phyloP scores from a whole-genome alignment of 2,329 filamentous ascomycete genomes.

The Ceratocystis harringtonii region DNA sequence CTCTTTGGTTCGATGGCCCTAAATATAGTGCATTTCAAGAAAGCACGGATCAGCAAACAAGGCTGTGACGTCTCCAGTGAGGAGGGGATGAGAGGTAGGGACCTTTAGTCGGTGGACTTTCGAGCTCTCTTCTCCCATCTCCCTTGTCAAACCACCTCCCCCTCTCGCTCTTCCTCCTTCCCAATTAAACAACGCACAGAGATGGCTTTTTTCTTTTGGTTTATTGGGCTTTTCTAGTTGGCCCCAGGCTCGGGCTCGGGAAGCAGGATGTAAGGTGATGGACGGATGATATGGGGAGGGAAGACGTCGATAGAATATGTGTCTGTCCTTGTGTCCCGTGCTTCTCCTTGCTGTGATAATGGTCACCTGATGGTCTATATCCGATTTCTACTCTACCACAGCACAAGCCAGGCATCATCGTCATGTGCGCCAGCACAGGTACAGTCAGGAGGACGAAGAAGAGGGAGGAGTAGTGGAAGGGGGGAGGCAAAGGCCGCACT shows the following conservation, averaged over 20 bases:
- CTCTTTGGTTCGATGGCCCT: neutral
- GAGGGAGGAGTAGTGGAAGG: neutral
- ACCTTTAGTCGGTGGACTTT: neutral
- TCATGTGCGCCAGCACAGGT: neutral
- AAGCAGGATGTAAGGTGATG: neutral
- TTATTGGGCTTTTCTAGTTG: neutral
- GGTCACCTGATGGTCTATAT: neutral
- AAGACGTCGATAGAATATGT: neutral
- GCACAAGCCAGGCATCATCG: neutral
- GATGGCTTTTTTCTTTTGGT: neutral
- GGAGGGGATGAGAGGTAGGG: neutral
- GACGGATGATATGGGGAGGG: neutral
- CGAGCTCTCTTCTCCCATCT: neutral
- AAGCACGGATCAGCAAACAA: neutral
- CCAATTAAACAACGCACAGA: neutral
- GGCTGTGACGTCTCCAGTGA: constrained; percentile 1
- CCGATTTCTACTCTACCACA: neutral
- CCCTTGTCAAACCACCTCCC: neutral
- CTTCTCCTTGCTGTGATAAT: neutral
- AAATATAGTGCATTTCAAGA: neutral
- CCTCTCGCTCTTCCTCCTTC: too few relatives aligned
- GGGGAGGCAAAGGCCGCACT: neutral
- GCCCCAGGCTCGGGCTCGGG: neutral
- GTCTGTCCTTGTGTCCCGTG: neutral
- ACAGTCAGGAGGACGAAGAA: neutral